Conservation (phyloP, 208 protist species). For the Trypanosoma vivax region DNA sequence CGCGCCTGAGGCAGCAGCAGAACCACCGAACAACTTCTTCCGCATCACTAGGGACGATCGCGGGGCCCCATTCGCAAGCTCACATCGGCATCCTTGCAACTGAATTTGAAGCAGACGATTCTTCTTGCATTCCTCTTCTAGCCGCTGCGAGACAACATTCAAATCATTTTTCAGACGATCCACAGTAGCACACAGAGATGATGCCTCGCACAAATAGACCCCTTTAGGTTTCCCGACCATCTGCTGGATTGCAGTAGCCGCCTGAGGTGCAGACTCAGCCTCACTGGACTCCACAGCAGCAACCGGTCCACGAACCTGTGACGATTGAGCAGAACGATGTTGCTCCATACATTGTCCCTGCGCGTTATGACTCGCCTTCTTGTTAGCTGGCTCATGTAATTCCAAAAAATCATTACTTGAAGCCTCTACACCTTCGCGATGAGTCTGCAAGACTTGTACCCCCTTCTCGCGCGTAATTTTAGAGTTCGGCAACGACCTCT, state of each 20-base stretch:
- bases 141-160: slow-evolving; percentile 31
- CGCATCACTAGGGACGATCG: background rate
- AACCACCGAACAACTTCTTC: background rate
- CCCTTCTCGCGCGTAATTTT: slow-evolving; percentile 17
- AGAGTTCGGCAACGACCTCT: background rate
- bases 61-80: slow-evolving; percentile 17
- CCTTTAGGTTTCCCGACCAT: slow-evolving; percentile 51
- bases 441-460: slow-evolving; percentile 37
- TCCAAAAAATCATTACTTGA: too few species aligned
- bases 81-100: slow-evolving; percentile 28
- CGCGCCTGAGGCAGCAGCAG: slow-evolving; percentile 11
- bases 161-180: slow-evolving; percentile 45
- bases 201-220: slow-evolving; percentile 62
- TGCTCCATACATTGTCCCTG: too few species aligned
- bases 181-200: slow-evolving; percentile 35
- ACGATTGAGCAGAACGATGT: too few species aligned
- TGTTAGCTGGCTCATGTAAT: too few species aligned
- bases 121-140: slow-evolving; percentile 43
- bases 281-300: slow-evolving; percentile 17
- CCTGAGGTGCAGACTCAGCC: slow-evolving; percentile 41
- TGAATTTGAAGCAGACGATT: slow-evolving; percentile 34
- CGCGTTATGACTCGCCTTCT: too few species aligned
- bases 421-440: slow-evolving; percentile 3
- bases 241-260: slow-evolving; percentile 39
- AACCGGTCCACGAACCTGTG: background rate